Evolutionary conservation across 148 eudicot species (phyloP).

Genomic region (Rhododendron vialii): DNA sequence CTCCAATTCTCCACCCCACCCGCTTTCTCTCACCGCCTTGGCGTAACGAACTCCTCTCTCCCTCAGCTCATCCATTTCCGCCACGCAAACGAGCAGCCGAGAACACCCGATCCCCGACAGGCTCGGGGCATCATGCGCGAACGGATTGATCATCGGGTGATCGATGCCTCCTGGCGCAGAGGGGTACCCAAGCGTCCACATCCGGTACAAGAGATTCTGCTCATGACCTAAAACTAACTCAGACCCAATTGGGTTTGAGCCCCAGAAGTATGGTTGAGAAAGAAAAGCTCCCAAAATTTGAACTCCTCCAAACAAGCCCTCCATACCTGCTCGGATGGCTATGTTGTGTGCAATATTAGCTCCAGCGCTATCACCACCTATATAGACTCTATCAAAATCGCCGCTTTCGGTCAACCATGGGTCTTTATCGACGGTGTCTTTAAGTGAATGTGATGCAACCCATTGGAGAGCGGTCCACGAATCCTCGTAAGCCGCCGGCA

Average conservation of each 20-base stretch:
- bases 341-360: constrained; percentile 61
- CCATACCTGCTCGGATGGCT: constrained; percentile 27
- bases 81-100: constrained; percentile 41
- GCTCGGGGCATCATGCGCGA: constrained; percentile 21
- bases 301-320: constrained; percentile 5
- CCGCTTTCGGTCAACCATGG: constrained; percentile 37
- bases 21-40: constrained; percentile 29
- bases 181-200: constrained; percentile 47
- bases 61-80: constrained; percentile 37
- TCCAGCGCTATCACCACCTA: constrained; percentile 58
- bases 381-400: constrained; percentile 26
- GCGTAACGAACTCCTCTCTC: constrained; percentile 23
- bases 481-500: constrained; percentile 48
- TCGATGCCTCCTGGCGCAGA: constrained; percentile 32
- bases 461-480: constrained; percentile 56
- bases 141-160: constrained; percentile 35
- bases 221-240: constrained; percentile 1
- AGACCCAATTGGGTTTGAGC: constrained; percentile 19
- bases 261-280: constrained; percentile 28
- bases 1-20: constrained; percentile 38
- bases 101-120: constrained; percentile 27
- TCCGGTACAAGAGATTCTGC: background rate
- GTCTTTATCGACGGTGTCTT: constrained; percentile 13
- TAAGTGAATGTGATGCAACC: constrained; percentile 27
- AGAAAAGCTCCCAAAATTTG: constrained; percentile 24